Conservation (phyloP, 2,329 filamentous ascomycete genomes). For the Diplodia seriata region DNA sequence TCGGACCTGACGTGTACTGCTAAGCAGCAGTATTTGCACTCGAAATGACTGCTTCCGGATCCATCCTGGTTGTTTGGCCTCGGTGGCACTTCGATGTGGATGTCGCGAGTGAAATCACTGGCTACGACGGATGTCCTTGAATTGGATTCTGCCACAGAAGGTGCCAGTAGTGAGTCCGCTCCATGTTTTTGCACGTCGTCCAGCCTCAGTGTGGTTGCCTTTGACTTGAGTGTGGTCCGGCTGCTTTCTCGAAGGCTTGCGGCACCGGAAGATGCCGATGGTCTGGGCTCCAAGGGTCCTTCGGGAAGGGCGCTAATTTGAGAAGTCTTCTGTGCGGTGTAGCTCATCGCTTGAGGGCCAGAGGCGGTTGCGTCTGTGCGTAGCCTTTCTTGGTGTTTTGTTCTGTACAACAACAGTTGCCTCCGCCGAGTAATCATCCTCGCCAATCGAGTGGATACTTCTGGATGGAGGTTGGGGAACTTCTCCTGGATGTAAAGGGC, state of each 20-base stretch:
- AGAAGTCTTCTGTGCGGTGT: neutral
- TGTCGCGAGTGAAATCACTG: neutral
- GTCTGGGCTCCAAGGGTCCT: neutral
- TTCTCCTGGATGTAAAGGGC: conserved; percentile 33
- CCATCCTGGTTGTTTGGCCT: neutral
- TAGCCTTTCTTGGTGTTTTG: conserved; percentile 30
- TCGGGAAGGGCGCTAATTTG: no score
- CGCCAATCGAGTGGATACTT: conserved; percentile 29
- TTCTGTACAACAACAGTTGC: conserved; percentile 33
- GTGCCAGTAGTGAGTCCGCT: neutral
- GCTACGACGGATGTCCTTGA: neutral
- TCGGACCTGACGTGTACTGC: neutral
- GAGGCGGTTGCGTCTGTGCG: conserved; percentile 1
- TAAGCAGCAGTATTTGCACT: conserved; percentile 12
- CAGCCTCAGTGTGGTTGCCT: neutral
- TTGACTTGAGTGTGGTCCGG: conserved; percentile 1
- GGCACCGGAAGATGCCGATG: neutral
- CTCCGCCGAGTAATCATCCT: conserved; percentile 35
- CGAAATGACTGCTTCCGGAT: neutral
- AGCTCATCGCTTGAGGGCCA: neutral
- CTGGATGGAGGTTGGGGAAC: conserved; percentile 15
- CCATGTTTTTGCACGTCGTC: neutral
- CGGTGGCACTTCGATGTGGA: conserved; percentile 5
- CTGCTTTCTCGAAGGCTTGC: neutral
- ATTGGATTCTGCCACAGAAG: neutral